Base-by-base conservation (phyloP, 1,284 basidiomycete species). In the Bondarzewia mesenterica region DNA sequence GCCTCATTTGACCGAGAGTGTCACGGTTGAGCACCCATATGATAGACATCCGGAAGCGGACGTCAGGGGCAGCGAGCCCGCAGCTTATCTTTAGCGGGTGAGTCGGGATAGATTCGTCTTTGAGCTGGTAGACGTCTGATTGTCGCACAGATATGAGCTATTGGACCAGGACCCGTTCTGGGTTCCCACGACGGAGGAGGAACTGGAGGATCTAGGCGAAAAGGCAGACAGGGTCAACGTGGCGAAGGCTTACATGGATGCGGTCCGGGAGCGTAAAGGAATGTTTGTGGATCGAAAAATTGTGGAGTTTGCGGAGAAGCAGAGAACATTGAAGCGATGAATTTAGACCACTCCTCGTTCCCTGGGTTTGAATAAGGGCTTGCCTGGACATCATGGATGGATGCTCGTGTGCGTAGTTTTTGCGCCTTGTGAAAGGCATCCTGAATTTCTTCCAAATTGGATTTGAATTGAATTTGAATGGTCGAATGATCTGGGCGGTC, bases 121-220 rank as follows among this genome's bases (percentile, higher is more conserved):
- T 48, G 21, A 43, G 39, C 43, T 12, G 42, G 41, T 53, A 37
- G 51, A 14, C 12, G 4, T 12, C 54, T 88, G 86, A 40, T 92
- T 53, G 39, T 50, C 12, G 21, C 15, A 12, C 54, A 89, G 87
- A 40, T 92, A 90, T 65, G 90, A 95, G 63, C 75, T 92, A 58
- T 74, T 96, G 25, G 89, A 93, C 66, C 80, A 85, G 57, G 93
- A 99, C 71, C 96, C 96, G 2, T 99, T 95, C 73, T 99, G 96
- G 96, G 94, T 99, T 0, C 96, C 96, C 0, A 93, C 92, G 7
- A 99, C 96, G 0, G 89, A 96, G 60, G 96, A 97, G 63, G 96
- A 99, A 60, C 73, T 99, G 38, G 96, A 99, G 67, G 95, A 98
- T 64, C 73, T 99, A 7, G 96, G 96, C 42, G 92, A 95, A 63